These are phyloP conservation scores for Furcasterigmium sp. DNA, from an alignment of 2,329 filamentous ascomycete genomes.

Conservation along the genomic window DNA sequence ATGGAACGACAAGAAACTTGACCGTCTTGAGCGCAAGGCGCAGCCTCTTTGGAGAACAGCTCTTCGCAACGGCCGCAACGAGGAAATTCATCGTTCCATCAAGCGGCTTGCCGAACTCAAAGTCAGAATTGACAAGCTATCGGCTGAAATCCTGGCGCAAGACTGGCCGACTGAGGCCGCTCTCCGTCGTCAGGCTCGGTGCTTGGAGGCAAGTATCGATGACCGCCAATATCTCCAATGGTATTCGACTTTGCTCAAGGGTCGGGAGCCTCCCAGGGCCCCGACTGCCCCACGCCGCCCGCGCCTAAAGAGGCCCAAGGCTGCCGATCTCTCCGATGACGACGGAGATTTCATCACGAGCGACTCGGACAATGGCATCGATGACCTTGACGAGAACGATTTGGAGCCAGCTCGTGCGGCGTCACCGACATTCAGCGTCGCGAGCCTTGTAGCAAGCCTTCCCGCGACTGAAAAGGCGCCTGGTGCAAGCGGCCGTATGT, in stretches of 20 bases:
- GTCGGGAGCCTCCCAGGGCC: slow-evolving; percentile 33
- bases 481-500: too few species aligned
- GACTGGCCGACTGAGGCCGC: slow-evolving; percentile 48
- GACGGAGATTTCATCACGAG: slow-evolving; percentile 48
- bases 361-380: slow-evolving; percentile 36
- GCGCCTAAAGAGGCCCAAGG: slow-evolving; percentile 16
- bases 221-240: slow-evolving; percentile 51
- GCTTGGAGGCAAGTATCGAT: slow-evolving; percentile 60
- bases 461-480: too few species aligned
- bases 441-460: too few species aligned
- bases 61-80: slow-evolving; percentile 31
- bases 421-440: too few species aligned
- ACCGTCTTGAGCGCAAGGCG: slow-evolving; percentile 50
- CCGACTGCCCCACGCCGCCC: slow-evolving; percentile 18
- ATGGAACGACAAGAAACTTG: slow-evolving; percentile 57
- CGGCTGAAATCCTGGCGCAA: slow-evolving; percentile 43
- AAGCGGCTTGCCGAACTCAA: slow-evolving; percentile 35
- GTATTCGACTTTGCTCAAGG: slow-evolving; percentile 40
- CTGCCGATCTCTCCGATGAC: slow-evolving; percentile 18
- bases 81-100: slow-evolving; percentile 38
- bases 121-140: slow-evolving; percentile 50
- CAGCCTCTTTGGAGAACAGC: slow-evolving; percentile 56
- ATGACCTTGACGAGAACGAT: too few species aligned
- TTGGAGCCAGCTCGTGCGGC: too few species aligned
- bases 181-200: slow-evolving; percentile 49